A percentile compares a stretch with the other conserved stretches of the same genome.
phyloP scores from a whole-genome alignment of 805 yeast genomes.

The Lipomyces anomalus region DNA sequence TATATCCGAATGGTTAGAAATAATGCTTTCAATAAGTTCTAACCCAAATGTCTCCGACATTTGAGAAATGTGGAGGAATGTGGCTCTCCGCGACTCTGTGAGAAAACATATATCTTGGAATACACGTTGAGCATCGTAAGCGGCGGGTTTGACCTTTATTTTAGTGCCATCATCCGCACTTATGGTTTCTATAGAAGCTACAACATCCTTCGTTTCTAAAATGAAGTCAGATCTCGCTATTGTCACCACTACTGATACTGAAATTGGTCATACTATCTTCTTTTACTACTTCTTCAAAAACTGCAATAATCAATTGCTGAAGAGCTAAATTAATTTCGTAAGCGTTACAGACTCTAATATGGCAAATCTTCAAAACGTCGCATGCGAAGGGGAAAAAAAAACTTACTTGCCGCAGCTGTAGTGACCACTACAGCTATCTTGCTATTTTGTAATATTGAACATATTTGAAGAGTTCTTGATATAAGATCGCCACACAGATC shows the following conservation, averaged over 20 bases:
- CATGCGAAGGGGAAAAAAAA: no score
- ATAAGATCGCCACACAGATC: slow-evolving; percentile 52
- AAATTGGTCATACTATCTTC: slow-evolving; percentile 8
- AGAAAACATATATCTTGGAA: slow-evolving; percentile 68
- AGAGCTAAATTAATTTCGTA: slow-evolving; percentile 39
- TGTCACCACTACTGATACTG: not conserved
- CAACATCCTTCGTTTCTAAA: slow-evolving; percentile 1
- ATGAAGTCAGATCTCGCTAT: not conserved
- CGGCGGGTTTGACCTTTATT: slow-evolving; percentile 34
- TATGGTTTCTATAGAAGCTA: slow-evolving; percentile 22
- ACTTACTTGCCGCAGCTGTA: slow-evolving; percentile 73
- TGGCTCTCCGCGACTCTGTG: slow-evolving; percentile 53
- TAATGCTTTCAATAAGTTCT: slow-evolving; percentile 75
- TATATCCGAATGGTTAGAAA: slow-evolving; percentile 54
- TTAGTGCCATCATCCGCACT: slow-evolving; percentile 25
- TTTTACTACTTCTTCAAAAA: slow-evolving; percentile 57
- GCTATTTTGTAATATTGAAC: slow-evolving; percentile 65
- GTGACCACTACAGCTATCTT: slow-evolving; percentile 74
- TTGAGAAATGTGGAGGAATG: slow-evolving; percentile 47
- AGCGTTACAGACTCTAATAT: not conserved
- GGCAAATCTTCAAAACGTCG: not conserved
- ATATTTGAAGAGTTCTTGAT: slow-evolving; percentile 56
- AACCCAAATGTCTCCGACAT: slow-evolving; percentile 64
- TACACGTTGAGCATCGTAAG: slow-evolving; percentile 65
- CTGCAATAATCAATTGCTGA: slow-evolving; percentile 72